A percentile compares a stretch with the other conserved stretches of the same genome.
Evolutionary conservation across 116 monocot genomes (phyloP).

Genomic region (Dioscorea cayenensis): DNA sequence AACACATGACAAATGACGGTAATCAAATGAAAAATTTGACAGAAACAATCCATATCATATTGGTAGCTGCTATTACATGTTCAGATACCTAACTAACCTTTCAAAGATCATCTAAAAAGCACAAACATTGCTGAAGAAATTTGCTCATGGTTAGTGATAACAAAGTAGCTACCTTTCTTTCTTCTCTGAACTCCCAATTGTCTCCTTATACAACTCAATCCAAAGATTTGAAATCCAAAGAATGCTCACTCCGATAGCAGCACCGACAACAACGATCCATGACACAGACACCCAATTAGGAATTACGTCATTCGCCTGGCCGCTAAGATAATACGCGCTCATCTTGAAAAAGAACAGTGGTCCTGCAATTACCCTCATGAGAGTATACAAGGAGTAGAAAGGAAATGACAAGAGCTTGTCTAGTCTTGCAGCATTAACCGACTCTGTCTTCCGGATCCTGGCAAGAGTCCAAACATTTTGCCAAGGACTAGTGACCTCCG

Average conservation of each 20-base stretch:
- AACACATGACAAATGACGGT: too few relatives aligned
- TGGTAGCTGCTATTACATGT: too few relatives aligned
- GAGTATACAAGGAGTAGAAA: constrained; percentile 63
- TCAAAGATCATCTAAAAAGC: too few relatives aligned
- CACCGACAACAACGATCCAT: constrained; percentile 72
- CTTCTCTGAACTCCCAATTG: constrained; percentile 7
- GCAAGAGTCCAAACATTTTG: constrained; percentile 91
- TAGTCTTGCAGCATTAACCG: constrained; percentile 31
- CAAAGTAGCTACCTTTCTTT: constrained; percentile 12
- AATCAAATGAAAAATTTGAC: too few relatives aligned
- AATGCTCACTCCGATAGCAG: constrained; percentile 75
- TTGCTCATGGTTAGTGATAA: too few relatives aligned
- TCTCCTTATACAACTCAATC: constrained; percentile 53
- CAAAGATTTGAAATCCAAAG: constrained; percentile 79
- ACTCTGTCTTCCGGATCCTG: constrained; percentile 39
- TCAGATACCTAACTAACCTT: too few relatives aligned
- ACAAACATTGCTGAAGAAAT: too few relatives aligned
- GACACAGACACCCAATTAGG: constrained; percentile 69
- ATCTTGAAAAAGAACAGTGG: constrained; percentile 75
- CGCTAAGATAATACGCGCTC: constrained; percentile 55
- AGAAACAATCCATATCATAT: too few relatives aligned
- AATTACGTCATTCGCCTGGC: constrained; percentile 62
- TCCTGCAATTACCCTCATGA: constrained; percentile 55
- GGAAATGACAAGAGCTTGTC: constrained; percentile 50
- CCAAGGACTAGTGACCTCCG: constrained; percentile 76